A percentile compares a stretch with the other conserved stretches of the same genome.
phyloP scores from a whole-genome alignment of 2,329 filamentous ascomycete species.

The Chlorencoelia australis region DNA sequence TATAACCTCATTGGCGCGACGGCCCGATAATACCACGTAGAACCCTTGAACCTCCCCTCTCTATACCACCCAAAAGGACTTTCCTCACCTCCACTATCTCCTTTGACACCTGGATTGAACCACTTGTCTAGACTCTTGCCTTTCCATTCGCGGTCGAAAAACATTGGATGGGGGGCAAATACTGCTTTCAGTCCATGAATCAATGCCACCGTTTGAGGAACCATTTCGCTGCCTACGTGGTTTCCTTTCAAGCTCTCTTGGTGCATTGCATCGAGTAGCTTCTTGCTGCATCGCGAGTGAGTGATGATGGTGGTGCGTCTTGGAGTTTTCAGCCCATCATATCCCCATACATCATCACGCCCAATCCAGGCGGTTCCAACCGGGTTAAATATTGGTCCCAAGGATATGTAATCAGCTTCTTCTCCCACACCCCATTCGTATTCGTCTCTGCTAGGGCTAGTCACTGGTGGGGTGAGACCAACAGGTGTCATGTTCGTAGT shows the following conservation, averaged over 20 bases:
- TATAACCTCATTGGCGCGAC: slow-evolving; percentile 47
- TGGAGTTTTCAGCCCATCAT: slow-evolving; percentile 33
- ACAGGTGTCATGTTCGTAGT: slow-evolving; percentile 51
- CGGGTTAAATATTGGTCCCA: slow-evolving; percentile 73
- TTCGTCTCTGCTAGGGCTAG: slow-evolving; percentile 49
- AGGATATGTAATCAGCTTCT: slow-evolving; percentile 53
- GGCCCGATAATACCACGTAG: slow-evolving; percentile 52
- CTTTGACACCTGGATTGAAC: slow-evolving; percentile 50
- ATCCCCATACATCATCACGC: slow-evolving; percentile 48
- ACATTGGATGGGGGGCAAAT: slow-evolving; percentile 69
- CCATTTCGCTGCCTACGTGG: slow-evolving; percentile 75
- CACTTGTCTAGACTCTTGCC: slow-evolving; percentile 42
- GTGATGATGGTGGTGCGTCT: slow-evolving; percentile 59
- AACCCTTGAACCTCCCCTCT: slow-evolving; percentile 46
- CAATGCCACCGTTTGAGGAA: slow-evolving; percentile 60
- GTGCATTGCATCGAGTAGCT: slow-evolving; percentile 67
- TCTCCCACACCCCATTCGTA: slow-evolving; percentile 70
- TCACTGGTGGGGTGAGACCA: slow-evolving; percentile 52
- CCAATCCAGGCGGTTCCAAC: slow-evolving; percentile 65
- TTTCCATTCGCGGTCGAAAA: slow-evolving; percentile 65
- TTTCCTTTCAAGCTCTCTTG: slow-evolving; percentile 63
- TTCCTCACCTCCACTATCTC: slow-evolving; percentile 39
- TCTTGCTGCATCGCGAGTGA: slow-evolving; percentile 62
- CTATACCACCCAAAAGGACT: slow-evolving; percentile 50
- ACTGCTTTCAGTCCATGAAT: slow-evolving; percentile 73